Percentiles rank a stretch among this genome's conserved stretches.
Evolutionary conservation across 352 stramenopile genomes (phyloP).

Genomic region (Achlya hypogyna): DNA sequence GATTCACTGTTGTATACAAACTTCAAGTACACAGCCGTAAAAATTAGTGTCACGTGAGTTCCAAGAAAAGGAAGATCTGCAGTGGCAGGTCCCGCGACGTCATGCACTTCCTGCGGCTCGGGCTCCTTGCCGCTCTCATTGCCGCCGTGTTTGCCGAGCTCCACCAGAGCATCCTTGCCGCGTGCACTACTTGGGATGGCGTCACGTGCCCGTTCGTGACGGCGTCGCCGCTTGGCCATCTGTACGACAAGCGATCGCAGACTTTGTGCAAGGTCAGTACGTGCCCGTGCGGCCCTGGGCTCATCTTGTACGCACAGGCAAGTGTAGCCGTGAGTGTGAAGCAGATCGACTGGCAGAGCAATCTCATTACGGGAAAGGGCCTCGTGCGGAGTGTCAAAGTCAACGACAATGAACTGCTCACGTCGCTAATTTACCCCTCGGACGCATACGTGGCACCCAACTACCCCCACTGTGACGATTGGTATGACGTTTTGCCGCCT

Average conservation of each 20-base stretch:
- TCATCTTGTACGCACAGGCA: conserved; percentile 27
- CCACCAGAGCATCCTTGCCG: conserved; percentile 10
- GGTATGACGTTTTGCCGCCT: conserved; percentile 75
- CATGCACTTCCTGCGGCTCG: no score
- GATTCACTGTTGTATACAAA: no score
- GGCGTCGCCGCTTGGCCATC: conserved; percentile 36
- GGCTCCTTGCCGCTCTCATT: no score
- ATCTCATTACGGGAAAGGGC: conserved; percentile 35
- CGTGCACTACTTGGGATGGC: conserved; percentile 13
- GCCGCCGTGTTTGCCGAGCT: no score
- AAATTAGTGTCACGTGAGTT: no score
- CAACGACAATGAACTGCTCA: conserved; percentile 53
- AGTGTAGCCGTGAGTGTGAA: conserved; percentile 66
- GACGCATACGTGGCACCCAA: conserved; percentile 52
- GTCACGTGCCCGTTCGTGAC: conserved; percentile 44
- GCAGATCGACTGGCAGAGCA: conserved; percentile 72
- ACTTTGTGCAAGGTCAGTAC: conserved; percentile 58
- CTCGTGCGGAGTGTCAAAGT: conserved; percentile 50
- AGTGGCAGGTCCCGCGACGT: no score
- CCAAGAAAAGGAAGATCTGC: no score
- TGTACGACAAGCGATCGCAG: conserved; percentile 41
- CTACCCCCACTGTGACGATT: conserved; percentile 79
- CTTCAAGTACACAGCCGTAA: no score
- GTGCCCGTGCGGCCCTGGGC: background rate
- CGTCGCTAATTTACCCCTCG: conserved; percentile 41